Percentiles rank a stretch among this genome's conserved stretches.
phyloP scores from a whole-genome alignment of 805 yeast species.

The Saccharomyces mikatae region DNA sequence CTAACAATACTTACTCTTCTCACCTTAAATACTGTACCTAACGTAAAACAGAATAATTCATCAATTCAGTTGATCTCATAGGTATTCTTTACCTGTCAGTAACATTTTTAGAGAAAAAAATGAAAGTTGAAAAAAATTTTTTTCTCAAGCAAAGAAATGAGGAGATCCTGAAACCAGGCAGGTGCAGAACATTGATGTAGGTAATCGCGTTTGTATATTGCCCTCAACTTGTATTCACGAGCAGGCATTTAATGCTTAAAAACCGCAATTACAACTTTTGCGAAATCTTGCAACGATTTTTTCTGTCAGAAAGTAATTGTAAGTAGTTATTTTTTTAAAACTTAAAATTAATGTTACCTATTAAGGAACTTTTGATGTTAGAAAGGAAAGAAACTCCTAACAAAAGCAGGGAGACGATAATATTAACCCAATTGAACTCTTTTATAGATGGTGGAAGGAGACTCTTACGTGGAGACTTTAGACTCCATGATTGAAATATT shows the following conservation, averaged over 20 bases:
- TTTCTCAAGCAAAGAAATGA: not conserved
- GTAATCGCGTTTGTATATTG: not conserved
- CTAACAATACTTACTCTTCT: not conserved
- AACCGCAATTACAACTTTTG: not conserved
- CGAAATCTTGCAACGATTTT: not conserved
- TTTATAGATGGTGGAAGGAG: constrained; percentile 14
- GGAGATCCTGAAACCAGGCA: not conserved
- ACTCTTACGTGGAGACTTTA: constrained; percentile 21
- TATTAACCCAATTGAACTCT: constrained; percentile 1
- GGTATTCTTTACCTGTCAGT: not conserved
- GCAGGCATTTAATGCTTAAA: not conserved
- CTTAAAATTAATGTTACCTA: not conserved
- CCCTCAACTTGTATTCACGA: not conserved
- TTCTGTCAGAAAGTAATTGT: not conserved
- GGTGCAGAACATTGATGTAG: not conserved
- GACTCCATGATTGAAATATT: constrained; percentile 25
- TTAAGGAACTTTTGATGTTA: not conserved
- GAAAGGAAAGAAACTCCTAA: not conserved
- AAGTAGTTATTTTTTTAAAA: not conserved
- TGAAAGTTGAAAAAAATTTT: not conserved
- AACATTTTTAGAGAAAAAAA: not conserved
- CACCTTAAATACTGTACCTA: not conserved
- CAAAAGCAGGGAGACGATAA: not conserved
- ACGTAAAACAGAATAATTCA: not conserved
- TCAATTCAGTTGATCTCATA: not conserved